Conservation (phyloP, 2,329 filamentous ascomycete species). For the Emydomyces testavorans region DNA sequence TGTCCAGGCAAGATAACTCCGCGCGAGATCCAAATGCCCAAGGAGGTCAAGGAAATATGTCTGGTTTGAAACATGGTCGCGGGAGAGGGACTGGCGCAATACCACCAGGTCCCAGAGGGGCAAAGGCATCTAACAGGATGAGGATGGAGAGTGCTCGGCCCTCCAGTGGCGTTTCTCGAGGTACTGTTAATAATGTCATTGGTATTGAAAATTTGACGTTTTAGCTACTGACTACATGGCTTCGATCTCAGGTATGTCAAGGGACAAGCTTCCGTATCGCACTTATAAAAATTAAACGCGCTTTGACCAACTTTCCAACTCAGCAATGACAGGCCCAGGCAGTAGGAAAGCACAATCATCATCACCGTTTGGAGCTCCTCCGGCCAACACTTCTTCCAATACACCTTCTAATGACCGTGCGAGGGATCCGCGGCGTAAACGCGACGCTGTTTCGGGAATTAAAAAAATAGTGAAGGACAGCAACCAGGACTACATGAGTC, state of each 20-base stretch:
- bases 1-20: constrained; percentile 2
- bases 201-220: background rate
- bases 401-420: constrained; percentile 12
- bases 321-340: background rate
- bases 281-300: background rate
- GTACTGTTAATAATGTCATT: background rate
- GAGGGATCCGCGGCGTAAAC: constrained; percentile 16
- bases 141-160: background rate
- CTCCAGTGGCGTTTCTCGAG: background rate
- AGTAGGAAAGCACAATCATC: background rate
- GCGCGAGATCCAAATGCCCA: background rate
- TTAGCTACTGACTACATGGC: background rate
- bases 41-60: background rate
- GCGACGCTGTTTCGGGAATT: background rate
- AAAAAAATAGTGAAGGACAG: background rate
- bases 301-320: background rate
- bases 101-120: background rate
- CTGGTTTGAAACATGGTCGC: constrained; percentile 1
- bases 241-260: constrained; percentile 3
- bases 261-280: background rate
- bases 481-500: constrained; percentile 14
- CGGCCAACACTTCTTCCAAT: constrained; percentile 3
- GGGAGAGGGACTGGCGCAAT: constrained; percentile 1
- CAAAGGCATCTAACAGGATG: background rate
- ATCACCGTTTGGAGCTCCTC: background rate